phyloP scores from a whole-genome alignment of 2,329 filamentous ascomycete species.

The Berkeleyomyces rouxiae region DNA sequence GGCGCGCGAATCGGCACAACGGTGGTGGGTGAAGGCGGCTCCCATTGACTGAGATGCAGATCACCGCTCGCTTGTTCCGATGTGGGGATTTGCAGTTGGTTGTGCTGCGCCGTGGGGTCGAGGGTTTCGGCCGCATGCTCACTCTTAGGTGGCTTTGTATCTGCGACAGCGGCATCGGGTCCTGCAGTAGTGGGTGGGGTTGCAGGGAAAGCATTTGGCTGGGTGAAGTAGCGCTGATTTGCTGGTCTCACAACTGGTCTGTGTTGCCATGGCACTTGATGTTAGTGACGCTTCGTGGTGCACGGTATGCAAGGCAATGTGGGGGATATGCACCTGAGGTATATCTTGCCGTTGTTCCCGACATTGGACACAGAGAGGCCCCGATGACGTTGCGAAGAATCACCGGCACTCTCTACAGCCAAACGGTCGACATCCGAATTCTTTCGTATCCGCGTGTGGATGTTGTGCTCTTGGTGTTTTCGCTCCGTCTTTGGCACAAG shows the following conservation, averaged over 20 bases:
- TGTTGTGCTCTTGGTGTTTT: constrained; percentile 25
- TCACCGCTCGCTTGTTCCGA: constrained; percentile 15
- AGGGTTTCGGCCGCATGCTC: not conserved
- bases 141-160: constrained; percentile 1
- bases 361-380: constrained; percentile 71
- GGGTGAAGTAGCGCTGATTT: constrained; percentile 44
- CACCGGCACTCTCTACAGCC: constrained; percentile 39
- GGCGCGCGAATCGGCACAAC: not conserved
- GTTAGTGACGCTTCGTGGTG: not conserved
- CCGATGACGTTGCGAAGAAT: constrained; percentile 24
- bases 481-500: constrained; percentile 23
- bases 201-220: constrained; percentile 41
- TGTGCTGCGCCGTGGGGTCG: not conserved
- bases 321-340: constrained; percentile 46
- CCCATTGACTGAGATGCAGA: constrained; percentile 19
- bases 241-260: constrained; percentile 46
- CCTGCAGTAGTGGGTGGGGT: constrained; percentile 44
- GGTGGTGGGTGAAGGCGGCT: not conserved
- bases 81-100: constrained; percentile 5
- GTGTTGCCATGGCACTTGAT: constrained; percentile 3
- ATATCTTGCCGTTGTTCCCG: constrained; percentile 68
- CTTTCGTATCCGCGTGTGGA: constrained; percentile 27
- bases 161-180: constrained; percentile 29
- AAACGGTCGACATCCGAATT: constrained; percentile 38
- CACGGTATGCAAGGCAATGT: not conserved